Conservation (phyloP, 2,329 filamentous ascomycete species). For the Monosporascus sp. region DNA sequence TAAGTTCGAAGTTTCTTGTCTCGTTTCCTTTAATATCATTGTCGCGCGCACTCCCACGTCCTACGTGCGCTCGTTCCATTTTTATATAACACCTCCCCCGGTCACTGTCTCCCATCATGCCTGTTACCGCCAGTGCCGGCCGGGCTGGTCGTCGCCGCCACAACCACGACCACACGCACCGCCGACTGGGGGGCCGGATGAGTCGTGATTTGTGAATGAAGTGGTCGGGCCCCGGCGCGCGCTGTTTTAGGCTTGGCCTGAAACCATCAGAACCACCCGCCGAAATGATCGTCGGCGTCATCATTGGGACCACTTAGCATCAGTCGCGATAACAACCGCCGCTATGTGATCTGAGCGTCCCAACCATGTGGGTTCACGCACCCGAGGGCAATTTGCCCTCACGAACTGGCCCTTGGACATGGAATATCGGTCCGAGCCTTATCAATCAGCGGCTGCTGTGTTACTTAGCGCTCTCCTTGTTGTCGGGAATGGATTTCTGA, state of each 20-base stretch:
- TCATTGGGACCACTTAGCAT: slow-evolving; percentile 3
- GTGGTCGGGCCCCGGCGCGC: not conserved
- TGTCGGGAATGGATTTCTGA: too few relatives aligned
- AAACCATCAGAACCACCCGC: not conserved
- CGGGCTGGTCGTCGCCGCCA: not conserved
- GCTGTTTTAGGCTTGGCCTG: not conserved
- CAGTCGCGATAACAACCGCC: not conserved
- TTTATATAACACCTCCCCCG: not conserved
- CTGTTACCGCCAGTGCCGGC: not conserved
- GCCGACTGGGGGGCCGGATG: not conserved
- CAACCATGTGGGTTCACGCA: not conserved
- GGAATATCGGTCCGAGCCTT: too few relatives aligned
- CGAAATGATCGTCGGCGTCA: slow-evolving; percentile 14
- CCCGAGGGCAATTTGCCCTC: too few relatives aligned
- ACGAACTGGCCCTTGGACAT: too few relatives aligned
- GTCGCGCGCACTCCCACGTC: not conserved
- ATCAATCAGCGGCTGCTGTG: too few relatives aligned
- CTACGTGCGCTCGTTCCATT: not conserved
- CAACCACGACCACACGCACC: not conserved
- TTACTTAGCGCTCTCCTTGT: too few relatives aligned
- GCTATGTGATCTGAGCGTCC: not conserved
- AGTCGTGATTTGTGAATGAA: not conserved
- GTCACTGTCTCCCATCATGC: not conserved
- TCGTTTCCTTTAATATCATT: slow-evolving; percentile 5
- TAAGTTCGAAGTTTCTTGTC: slow-evolving; percentile 39